Conservation (phyloP, 768 basidiomycete species). For the Mycena maculata region DNA sequence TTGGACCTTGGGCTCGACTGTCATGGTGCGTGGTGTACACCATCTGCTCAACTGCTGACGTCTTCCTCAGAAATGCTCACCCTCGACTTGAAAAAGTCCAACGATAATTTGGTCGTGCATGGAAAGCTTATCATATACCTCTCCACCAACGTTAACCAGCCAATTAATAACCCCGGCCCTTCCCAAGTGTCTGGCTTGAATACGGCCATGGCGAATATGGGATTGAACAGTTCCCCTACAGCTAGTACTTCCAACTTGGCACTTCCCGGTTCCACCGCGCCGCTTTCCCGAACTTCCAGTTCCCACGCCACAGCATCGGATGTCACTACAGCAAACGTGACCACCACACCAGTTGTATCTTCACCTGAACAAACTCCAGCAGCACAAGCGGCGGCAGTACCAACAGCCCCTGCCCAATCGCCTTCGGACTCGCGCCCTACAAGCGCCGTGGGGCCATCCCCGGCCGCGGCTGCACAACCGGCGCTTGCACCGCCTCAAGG, state of each 20-base stretch:
- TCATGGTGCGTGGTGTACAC: constrained; percentile 73
- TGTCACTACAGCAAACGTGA: constrained; percentile 44
- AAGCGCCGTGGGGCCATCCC: constrained; percentile 34
- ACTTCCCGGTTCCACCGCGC: constrained; percentile 52
- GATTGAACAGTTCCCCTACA: constrained; percentile 67
- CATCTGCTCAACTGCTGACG: constrained; percentile 6
- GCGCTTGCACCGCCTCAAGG: constrained; percentile 30
- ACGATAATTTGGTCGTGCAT: constrained; percentile 97
- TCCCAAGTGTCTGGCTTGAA: constrained; percentile 73
- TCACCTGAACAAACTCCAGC: constrained; percentile 39
- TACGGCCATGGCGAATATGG: constrained; percentile 70
- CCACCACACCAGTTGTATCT: constrained; percentile 33
- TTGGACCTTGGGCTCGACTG: constrained; percentile 93
- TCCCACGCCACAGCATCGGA: constrained; percentile 70
- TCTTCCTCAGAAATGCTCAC: constrained; percentile 88
- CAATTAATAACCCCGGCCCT: constrained; percentile 87
- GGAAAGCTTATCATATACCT: constrained; percentile 98
- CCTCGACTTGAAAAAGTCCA: constrained; percentile 97
- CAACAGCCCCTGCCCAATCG: constrained; percentile 38
- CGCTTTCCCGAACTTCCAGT: constrained; percentile 74
- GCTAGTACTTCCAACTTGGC: constrained; percentile 68
- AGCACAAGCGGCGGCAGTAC: constrained; percentile 33
- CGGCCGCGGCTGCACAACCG: constrained; percentile 38
- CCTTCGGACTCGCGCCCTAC: constrained; percentile 29
- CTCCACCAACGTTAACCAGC: constrained; percentile 88